Conservation (phyloP, 345 rosid genomes). For the Populus euphratica region DNA sequence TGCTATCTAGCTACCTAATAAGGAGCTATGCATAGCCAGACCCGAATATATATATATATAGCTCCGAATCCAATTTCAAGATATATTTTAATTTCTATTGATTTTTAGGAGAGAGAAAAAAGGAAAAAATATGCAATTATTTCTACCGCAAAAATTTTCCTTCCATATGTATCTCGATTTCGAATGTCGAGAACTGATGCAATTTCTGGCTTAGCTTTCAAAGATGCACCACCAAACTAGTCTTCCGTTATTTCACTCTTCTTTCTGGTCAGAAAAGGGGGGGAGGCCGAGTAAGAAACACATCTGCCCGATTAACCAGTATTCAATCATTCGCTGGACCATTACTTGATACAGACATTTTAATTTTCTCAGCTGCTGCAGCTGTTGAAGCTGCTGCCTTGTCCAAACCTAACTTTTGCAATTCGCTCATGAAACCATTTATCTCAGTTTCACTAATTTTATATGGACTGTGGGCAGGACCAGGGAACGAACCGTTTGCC, state of each 20-base stretch:
- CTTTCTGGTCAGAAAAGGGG: neutral
- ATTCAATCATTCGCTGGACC: slow-evolving; percentile 3
- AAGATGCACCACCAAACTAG: neutral
- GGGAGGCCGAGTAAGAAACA: neutral
- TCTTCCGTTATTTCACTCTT: neutral
- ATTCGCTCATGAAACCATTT: slow-evolving; percentile 56
- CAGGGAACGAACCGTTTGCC: slow-evolving; percentile 60
- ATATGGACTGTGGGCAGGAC: slow-evolving; percentile 71
- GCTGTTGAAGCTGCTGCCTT: slow-evolving; percentile 71
- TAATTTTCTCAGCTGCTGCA: slow-evolving; percentile 47
- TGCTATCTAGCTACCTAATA: neutral
- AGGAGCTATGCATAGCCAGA: neutral
- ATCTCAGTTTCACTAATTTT: slow-evolving; percentile 54
- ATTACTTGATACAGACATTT: neutral
- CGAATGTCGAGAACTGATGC: too few relatives aligned
- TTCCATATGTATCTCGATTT: too few relatives aligned
- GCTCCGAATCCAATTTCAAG: neutral
- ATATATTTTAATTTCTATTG: too few relatives aligned
- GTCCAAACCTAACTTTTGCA: slow-evolving; percentile 66
- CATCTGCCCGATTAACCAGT: neutral
- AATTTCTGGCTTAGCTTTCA: neutral
- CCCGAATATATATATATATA: too few relatives aligned
- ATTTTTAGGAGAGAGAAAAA: neutral
- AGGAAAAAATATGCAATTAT: neutral
- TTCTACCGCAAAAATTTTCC: neutral